Percentiles rank a stretch among this genome's conserved stretches.
These are phyloP conservation scores for Eucalyptus melliodora DNA, from an alignment of 345 rosid genomes.

Conservation along the genomic window DNA sequence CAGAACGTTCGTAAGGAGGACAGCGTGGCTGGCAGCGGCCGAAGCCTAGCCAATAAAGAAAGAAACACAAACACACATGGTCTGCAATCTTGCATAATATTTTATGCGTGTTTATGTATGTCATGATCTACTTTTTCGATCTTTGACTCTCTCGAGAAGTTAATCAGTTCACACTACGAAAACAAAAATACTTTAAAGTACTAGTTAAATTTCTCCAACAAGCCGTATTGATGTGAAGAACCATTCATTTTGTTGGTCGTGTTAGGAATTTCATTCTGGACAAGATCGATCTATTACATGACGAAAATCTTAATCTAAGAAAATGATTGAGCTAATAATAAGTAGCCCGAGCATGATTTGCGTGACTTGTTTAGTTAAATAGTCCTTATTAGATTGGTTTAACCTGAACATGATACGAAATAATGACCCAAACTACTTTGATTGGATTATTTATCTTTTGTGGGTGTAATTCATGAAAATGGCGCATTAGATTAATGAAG, in stretches of 20 bases:
- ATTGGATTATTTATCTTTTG: not conserved
- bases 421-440: not conserved
- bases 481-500: not conserved
- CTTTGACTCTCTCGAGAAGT: not conserved
- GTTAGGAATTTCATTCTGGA: not conserved
- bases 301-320: not conserved
- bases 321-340: not conserved
- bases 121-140: not conserved
- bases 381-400: not conserved
- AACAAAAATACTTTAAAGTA: not conserved
- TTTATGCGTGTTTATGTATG: not conserved
- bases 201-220: not conserved
- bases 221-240: not conserved
- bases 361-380: not conserved
- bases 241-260: not conserved
- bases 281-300: not conserved
- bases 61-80: not conserved
- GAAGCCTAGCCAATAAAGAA: not conserved
- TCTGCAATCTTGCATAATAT: not conserved
- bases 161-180: not conserved
- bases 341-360: not conserved
- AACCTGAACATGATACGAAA: accelerated
- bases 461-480: not conserved
- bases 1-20: not conserved
- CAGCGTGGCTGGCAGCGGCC: not conserved